A percentile compares a stretch with the other conserved stretches of the same genome.
phyloP scores from a whole-genome alignment of 78 protist genomes.

The Guillardia theta region DNA sequence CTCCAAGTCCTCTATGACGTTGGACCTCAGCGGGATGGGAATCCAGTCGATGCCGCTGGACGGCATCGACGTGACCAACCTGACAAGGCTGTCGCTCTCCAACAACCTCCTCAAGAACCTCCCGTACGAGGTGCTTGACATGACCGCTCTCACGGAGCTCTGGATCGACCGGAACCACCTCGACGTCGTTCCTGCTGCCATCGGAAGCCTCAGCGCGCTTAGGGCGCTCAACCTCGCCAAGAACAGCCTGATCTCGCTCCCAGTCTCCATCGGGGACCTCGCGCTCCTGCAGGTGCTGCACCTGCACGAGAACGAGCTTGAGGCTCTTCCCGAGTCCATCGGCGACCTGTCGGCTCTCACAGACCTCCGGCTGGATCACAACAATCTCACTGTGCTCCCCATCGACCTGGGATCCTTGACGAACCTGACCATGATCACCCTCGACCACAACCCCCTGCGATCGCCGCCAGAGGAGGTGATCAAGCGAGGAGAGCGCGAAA shows the following conservation, averaged over 20 bases:
- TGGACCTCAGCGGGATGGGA: slow-evolving; percentile 27
- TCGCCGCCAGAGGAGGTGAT: slow-evolving; percentile 35
- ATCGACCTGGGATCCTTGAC: slow-evolving; percentile 20
- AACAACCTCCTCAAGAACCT: slow-evolving; percentile 35
- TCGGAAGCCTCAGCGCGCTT: background rate
- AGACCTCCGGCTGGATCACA: slow-evolving; percentile 33
- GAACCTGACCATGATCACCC: background rate
- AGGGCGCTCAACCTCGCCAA: background rate
- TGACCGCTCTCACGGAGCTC: slow-evolving; percentile 30
- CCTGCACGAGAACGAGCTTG: background rate
- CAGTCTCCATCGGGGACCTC: slow-evolving; percentile 31
- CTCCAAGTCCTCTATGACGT: background rate
- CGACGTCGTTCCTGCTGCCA: background rate
- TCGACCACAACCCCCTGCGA: slow-evolving; percentile 24
- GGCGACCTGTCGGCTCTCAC: slow-evolving; percentile 12
- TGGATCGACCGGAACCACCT: slow-evolving; percentile 33
- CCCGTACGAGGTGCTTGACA: slow-evolving; percentile 21
- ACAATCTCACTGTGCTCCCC: slow-evolving; percentile 9
- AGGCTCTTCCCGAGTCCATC: background rate
- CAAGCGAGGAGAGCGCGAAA: slow-evolving; percentile 4
- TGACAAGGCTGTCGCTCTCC: slow-evolving; percentile 16
- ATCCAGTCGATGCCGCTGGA: slow-evolving; percentile 41
- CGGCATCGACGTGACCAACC: background rate
- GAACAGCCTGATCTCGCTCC: slow-evolving; percentile 28
- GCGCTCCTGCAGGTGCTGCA: slow-evolving; percentile 12